phyloP scores from a whole-genome alignment of 2,329 filamentous ascomycete species.

The Zymoseptoria pseudotritici region DNA sequence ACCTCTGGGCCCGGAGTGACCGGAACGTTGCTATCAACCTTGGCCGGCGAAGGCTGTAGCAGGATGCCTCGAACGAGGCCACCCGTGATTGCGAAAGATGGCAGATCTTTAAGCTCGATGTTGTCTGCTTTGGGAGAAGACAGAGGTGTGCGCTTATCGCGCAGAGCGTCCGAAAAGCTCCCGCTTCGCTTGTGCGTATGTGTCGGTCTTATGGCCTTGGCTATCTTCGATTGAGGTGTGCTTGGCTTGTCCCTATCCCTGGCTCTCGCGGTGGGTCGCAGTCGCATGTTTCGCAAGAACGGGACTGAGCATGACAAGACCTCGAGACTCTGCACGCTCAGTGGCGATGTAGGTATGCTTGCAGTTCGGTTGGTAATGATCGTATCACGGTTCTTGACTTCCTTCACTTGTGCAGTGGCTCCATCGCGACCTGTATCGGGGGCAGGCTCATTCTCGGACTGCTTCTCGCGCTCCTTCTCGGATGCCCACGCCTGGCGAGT shows the following conservation, averaged over 20 bases:
- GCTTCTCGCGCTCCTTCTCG: not conserved
- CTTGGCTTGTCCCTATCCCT: constrained; percentile 6
- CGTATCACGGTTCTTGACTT: constrained; percentile 2
- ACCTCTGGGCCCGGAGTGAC: constrained; percentile 41
- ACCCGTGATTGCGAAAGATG: constrained; percentile 64
- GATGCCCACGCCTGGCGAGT: not conserved
- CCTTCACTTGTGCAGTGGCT: not conserved
- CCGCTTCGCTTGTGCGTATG: constrained; percentile 72
- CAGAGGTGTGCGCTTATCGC: constrained; percentile 56
- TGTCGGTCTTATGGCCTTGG: constrained; percentile 20
- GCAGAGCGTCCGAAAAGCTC: constrained; percentile 76
- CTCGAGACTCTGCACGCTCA: constrained; percentile 47
- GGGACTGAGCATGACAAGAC: constrained; percentile 55
- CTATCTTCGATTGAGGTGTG: constrained; percentile 1
- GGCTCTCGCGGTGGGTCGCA: constrained; percentile 14
- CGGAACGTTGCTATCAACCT: constrained; percentile 52
- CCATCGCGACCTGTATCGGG: not conserved
- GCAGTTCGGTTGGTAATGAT: constrained; percentile 18
- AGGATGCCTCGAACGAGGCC: constrained; percentile 82
- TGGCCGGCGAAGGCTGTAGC: constrained; percentile 73
- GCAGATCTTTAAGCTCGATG: constrained; percentile 34
- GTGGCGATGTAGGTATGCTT: constrained; percentile 37
- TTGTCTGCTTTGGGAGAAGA: constrained; percentile 40
- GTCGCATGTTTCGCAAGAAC: constrained; percentile 23
- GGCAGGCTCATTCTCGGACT: not conserved